phyloP scores from a whole-genome alignment of 2,329 filamentous ascomycete species.

The Curvularia sp. region DNA sequence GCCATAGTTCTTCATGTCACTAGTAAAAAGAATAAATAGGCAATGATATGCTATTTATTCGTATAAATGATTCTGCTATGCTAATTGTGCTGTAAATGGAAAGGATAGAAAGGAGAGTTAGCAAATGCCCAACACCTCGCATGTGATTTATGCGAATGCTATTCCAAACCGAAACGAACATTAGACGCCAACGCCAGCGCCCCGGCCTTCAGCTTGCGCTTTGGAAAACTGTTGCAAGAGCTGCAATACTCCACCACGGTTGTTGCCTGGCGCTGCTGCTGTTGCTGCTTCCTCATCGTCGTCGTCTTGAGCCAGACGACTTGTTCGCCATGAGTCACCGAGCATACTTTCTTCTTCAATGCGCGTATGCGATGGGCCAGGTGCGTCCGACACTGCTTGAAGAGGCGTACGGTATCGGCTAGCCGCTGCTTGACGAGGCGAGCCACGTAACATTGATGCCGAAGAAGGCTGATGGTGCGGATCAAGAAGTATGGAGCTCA shows the following conservation, averaged over 20 bases:
- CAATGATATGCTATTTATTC: background rate
- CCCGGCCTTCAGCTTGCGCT: slow-evolving; percentile 62
- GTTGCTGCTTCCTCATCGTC: slow-evolving; percentile 57
- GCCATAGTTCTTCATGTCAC: background rate
- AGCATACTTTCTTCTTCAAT: slow-evolving; percentile 65
- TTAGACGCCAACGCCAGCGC: slow-evolving; percentile 45
- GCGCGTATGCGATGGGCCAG: slow-evolving; percentile 26
- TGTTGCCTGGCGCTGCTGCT: slow-evolving; percentile 42
- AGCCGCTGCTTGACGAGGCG: slow-evolving; percentile 57
- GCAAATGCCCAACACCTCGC: slow-evolving; percentile 9
- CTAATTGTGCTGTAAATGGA: slow-evolving; percentile 11
- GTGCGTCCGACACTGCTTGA: slow-evolving; percentile 30
- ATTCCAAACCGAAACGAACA: background rate
- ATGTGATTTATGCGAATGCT: slow-evolving; percentile 9
- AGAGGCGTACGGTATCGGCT: slow-evolving; percentile 51
- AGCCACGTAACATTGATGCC: slow-evolving; percentile 55
- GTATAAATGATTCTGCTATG: slow-evolving; percentile 8
- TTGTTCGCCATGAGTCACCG: slow-evolving; percentile 64
- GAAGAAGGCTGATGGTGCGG: slow-evolving; percentile 74
- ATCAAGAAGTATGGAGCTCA: slow-evolving; percentile 77
- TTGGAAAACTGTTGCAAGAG: slow-evolving; percentile 72
- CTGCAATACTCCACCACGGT: slow-evolving; percentile 67
- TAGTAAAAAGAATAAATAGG: background rate
- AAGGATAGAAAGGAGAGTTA: background rate
- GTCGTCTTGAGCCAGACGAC: slow-evolving; percentile 53